phyloP scores from a whole-genome alignment of 176 grass and related monocot species.

The Coix lacrymajobi region DNA sequence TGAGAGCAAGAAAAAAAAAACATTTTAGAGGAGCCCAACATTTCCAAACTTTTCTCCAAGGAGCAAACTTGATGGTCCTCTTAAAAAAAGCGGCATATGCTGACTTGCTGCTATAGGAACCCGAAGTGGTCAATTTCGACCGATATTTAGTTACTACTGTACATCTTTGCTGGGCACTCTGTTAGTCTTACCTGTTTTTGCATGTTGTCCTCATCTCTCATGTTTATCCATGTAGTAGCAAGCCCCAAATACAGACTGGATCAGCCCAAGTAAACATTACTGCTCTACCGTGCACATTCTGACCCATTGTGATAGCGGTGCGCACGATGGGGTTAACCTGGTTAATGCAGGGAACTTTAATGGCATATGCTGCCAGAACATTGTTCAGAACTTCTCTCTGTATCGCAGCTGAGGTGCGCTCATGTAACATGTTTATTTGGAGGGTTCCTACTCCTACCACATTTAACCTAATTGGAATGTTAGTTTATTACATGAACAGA shows the following conservation, averaged over 20 bases:
- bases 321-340: background rate
- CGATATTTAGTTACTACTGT: background rate
- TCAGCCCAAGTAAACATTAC: background rate
- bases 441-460: background rate
- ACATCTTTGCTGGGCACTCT: background rate
- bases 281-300: background rate
- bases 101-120: background rate
- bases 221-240: background rate
- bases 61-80: too few species aligned
- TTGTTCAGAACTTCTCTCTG: background rate
- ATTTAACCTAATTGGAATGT: background rate
- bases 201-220: background rate
- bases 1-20: background rate
- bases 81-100: too few species aligned
- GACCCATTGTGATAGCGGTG: background rate
- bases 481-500: background rate
- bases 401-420: background rate
- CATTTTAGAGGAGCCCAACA: background rate
- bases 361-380: background rate
- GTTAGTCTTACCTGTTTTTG: background rate
- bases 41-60: background rate
- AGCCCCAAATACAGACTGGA: background rate
- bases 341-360: background rate
- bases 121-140: background rate
- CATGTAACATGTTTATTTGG: background rate